phyloP scores from a whole-genome alignment of 2,329 filamentous ascomycete genomes.

The Onygenales sp. region DNA sequence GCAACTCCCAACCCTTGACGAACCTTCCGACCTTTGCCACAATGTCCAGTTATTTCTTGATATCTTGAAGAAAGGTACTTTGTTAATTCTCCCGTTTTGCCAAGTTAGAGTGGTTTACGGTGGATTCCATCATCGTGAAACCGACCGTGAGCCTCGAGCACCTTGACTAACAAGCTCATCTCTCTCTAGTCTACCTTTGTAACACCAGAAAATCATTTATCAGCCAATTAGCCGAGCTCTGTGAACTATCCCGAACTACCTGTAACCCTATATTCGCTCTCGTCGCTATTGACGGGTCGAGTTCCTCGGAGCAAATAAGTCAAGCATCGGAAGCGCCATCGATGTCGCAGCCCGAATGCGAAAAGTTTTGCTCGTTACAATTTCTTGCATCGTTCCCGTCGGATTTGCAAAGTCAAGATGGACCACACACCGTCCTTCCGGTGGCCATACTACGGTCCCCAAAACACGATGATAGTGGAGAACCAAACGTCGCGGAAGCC shows the following conservation, averaged over 20 bases:
- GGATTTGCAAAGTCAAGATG: conserved; percentile 41
- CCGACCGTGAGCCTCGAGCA: neutral
- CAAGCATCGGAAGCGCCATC: neutral
- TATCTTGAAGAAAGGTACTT: conserved; percentile 45
- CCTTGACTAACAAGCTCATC: conserved; percentile 12
- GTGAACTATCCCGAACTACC: conserved; percentile 31
- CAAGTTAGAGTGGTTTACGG: neutral
- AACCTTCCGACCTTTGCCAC: conserved; percentile 34
- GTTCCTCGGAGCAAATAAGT: conserved; percentile 27
- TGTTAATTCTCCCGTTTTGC: conserved; percentile 3
- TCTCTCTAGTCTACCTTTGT: conserved; percentile 42
- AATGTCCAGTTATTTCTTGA: conserved; percentile 42
- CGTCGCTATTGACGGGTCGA: conserved; percentile 40
- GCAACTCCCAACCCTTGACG: conserved; percentile 24
- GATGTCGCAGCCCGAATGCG: conserved; percentile 27
- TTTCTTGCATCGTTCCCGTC: conserved; percentile 39
- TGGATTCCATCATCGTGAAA: too few species aligned
- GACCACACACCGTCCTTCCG: conserved; percentile 40
- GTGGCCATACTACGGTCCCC: conserved; percentile 35
- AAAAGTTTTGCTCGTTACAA: conserved; percentile 40
- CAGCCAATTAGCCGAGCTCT: conserved; percentile 43
- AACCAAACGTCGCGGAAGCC: conserved; percentile 11
- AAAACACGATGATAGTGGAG: conserved; percentile 26
- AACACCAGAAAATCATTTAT: conserved; percentile 44
- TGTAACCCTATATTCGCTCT: conserved; percentile 48